Evolutionary conservation across 208 protist genomes (phyloP).

Genomic region (Trypanosoma theileri): DNA sequence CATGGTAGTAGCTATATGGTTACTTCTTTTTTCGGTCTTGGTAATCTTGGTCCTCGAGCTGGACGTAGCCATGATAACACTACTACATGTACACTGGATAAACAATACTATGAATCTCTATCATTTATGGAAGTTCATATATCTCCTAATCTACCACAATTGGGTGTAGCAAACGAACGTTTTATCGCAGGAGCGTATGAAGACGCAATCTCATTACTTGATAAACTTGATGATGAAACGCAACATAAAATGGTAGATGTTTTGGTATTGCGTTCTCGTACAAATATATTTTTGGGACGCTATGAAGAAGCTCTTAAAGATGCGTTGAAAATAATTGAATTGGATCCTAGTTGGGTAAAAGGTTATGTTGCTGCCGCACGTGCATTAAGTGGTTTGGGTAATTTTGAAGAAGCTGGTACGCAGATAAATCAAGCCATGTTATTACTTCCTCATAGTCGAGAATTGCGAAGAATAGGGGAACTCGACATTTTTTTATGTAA

Average conservation of each 20-base stretch:
- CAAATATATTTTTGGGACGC: slow-evolving; percentile 57
- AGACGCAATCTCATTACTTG: slow-evolving; percentile 20
- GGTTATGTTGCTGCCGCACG: slow-evolving; percentile 65
- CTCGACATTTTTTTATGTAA: slow-evolving; percentile 58
- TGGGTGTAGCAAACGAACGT: slow-evolving; percentile 15
- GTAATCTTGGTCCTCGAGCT: slow-evolving; percentile 45
- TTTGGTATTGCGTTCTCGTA: slow-evolving; percentile 57
- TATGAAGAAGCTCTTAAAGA: slow-evolving; percentile 53
- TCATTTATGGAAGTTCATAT: slow-evolving; percentile 22
- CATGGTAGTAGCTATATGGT: slow-evolving; percentile 30
- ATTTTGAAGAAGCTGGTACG: slow-evolving; percentile 40
- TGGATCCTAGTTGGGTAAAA: slow-evolving; percentile 66
- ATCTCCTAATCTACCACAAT: neutral
- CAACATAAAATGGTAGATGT: slow-evolving; percentile 36
- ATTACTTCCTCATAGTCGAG: slow-evolving; percentile 53
- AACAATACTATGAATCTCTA: slow-evolving; percentile 36
- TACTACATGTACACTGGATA: slow-evolving; percentile 5
- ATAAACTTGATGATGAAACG: slow-evolving; percentile 8
- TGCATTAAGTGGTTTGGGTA: slow-evolving; percentile 52
- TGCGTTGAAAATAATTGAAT: slow-evolving; percentile 38
- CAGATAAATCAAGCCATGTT: slow-evolving; percentile 37
- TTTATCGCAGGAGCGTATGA: slow-evolving; percentile 19
- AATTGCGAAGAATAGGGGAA: slow-evolving; percentile 52
- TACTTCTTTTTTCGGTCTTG: slow-evolving; percentile 38
- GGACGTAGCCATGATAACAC: neutral